phyloP scores from a whole-genome alignment of 805 yeast genomes.

The Yamadazyma sp. region DNA sequence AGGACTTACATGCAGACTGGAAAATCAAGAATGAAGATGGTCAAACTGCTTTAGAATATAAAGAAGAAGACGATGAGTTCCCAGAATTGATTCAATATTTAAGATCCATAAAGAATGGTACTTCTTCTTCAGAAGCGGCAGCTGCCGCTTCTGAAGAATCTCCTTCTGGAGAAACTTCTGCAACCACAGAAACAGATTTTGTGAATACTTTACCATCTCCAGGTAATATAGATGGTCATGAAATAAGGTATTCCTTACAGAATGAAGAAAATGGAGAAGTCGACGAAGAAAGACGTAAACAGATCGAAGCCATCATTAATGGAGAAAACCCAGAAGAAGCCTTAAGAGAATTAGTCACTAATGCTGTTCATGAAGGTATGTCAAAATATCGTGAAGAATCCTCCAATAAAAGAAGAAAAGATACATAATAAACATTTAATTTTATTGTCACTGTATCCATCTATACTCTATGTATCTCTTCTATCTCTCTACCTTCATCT shows the following conservation, averaged over 20 bases:
- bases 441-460: background rate
- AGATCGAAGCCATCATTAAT: constrained; percentile 66
- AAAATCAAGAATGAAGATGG: constrained; percentile 68
- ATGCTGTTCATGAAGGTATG: constrained; percentile 61
- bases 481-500: background rate
- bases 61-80: constrained; percentile 81
- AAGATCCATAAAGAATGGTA: constrained; percentile 29
- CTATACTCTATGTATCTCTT: background rate
- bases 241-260: constrained; percentile 57
- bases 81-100: constrained; percentile 75
- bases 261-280: constrained; percentile 23
- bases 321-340: constrained; percentile 83
- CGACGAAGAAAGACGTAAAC: constrained; percentile 51
- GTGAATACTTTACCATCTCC: constrained; percentile 37
- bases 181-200: background rate
- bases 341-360: constrained; percentile 62
- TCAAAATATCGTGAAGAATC: constrained; percentile 21
- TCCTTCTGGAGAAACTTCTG: constrained; percentile 3
- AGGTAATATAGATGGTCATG: constrained; percentile 43
- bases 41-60: constrained; percentile 66
- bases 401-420: background rate
- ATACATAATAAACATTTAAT: background rate
- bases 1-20: constrained; percentile 65
- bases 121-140: background rate
- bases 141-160: background rate